A percentile compares a stretch with the other conserved stretches of the same genome.
Conservation (phyloP, 176 grass and related monocot species). For the Triticum dicoccoides region DNA sequence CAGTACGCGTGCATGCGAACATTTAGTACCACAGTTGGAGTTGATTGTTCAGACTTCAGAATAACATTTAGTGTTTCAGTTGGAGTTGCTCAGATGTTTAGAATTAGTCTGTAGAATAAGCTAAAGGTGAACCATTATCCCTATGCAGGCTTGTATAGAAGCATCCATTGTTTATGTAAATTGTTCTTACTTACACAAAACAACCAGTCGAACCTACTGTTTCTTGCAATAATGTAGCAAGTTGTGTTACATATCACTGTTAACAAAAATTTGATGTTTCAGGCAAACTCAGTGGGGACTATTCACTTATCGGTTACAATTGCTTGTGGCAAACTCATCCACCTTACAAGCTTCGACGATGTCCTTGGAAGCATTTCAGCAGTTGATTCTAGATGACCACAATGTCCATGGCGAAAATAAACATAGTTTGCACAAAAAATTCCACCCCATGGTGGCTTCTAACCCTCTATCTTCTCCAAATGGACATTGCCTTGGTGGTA, state of each 20-base stretch:
- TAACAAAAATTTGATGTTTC: slow-evolving; percentile 28
- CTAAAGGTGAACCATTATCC: background rate
- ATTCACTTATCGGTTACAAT: slow-evolving; percentile 57
- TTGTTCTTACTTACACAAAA: slow-evolving; percentile 5
- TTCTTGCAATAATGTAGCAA: background rate
- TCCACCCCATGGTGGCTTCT: slow-evolving; percentile 43
- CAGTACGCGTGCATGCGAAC: background rate
- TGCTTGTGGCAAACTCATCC: slow-evolving; percentile 75
- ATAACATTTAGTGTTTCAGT: slow-evolving; percentile 10
- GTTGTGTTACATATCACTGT: slow-evolving; percentile 18
- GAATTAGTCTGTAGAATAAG: background rate
- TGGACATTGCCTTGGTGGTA: slow-evolving; percentile 51
- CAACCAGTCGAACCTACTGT: background rate
- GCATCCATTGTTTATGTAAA: slow-evolving; percentile 18
- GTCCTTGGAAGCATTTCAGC: slow-evolving; percentile 59
- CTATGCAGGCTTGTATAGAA: background rate
- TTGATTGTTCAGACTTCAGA: background rate
- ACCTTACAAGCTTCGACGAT: slow-evolving; percentile 51
- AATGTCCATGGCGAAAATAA: slow-evolving; percentile 46
- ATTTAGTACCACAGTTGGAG: slow-evolving; percentile 4
- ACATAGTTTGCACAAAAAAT: slow-evolving; percentile 40
- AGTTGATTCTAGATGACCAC: slow-evolving; percentile 42
- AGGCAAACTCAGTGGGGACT: slow-evolving; percentile 70
- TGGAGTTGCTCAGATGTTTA: slow-evolving; percentile 1
- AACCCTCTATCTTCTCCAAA: slow-evolving; percentile 49